Evolutionary conservation across 176 grass and related monocot species (phyloP).

Genomic region (Triticum monococcum): DNA sequence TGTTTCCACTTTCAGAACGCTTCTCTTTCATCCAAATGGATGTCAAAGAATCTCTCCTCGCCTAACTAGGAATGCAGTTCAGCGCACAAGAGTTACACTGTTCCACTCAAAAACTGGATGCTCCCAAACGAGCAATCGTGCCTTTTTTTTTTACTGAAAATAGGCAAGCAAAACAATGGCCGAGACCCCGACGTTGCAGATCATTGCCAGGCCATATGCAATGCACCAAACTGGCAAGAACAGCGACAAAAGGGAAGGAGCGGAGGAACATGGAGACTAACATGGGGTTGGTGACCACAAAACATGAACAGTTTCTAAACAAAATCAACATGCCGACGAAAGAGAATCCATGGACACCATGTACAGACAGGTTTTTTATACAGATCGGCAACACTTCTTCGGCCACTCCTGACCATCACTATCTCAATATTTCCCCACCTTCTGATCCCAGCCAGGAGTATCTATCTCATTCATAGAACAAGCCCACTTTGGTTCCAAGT

Average conservation of each 20-base stretch:
- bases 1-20: not conserved
- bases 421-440: constrained; percentile 25
- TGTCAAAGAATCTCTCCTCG: not conserved
- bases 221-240: not conserved
- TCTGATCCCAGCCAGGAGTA: constrained; percentile 13
- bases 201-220: constrained; percentile 2
- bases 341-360: constrained; percentile 62
- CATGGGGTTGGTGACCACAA: constrained; percentile 27
- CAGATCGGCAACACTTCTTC: constrained; percentile 46
- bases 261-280: constrained; percentile 30
- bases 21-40: not conserved
- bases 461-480: constrained; percentile 41
- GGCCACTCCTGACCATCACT: constrained; percentile 27
- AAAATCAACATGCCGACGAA: constrained; percentile 29
- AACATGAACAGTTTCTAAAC: constrained; percentile 3
- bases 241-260: constrained; percentile 26
- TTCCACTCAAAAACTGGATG: not conserved
- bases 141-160: not conserved
- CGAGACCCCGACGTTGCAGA: not conserved
- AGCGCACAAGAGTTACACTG: not conserved
- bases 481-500: constrained; percentile 39
- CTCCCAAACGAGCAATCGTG: not conserved
- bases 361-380: constrained; percentile 65
- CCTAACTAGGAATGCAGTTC: not conserved
- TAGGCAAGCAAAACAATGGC: not conserved